Percentiles rank a stretch among this genome's conserved stretches.
These are phyloP conservation scores for Penicillium sp. DNA, from an alignment of 2,329 filamentous ascomycete species.

Conservation along the genomic window DNA sequence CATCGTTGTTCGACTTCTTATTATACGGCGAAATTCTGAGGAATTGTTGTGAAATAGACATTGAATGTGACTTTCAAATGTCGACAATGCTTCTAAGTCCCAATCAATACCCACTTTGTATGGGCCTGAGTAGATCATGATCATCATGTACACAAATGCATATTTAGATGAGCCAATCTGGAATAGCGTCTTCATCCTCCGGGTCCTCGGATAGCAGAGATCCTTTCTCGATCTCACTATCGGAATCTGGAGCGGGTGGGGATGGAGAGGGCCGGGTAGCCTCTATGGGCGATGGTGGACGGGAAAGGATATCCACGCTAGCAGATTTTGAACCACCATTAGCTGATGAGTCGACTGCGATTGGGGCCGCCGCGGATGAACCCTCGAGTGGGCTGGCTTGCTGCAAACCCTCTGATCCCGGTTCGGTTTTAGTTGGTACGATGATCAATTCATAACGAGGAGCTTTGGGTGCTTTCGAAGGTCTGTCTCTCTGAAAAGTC, in stretches of 20 bases:
- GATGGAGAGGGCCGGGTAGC: conserved; percentile 1
- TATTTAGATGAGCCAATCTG: conserved; percentile 61
- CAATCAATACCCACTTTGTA: background rate
- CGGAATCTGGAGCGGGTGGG: conserved; percentile 27
- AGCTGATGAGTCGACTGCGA: conserved; percentile 32
- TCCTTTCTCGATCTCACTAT: conserved; percentile 49
- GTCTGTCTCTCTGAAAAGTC: conserved; percentile 3
- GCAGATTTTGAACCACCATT: conserved; percentile 28
- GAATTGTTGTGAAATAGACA: background rate
- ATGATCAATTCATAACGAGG: conserved; percentile 39
- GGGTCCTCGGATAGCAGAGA: conserved; percentile 65
- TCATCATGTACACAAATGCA: background rate
- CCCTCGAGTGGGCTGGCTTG: conserved; percentile 13
- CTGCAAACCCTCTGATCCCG: background rate
- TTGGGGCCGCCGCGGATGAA: conserved; percentile 28
- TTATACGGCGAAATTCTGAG: background rate
- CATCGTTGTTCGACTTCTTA: background rate
- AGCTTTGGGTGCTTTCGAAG: conserved; percentile 5
- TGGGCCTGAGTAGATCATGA: background rate
- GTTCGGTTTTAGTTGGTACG: conserved; percentile 25
- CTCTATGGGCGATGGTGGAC: conserved; percentile 22
- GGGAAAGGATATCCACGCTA: conserved; percentile 34
- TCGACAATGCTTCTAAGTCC: background rate
- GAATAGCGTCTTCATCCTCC: conserved; percentile 67
- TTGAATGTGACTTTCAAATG: background rate